phyloP scores from a whole-genome alignment of 805 yeast species.

The Metschnikowia kofuensis region DNA sequence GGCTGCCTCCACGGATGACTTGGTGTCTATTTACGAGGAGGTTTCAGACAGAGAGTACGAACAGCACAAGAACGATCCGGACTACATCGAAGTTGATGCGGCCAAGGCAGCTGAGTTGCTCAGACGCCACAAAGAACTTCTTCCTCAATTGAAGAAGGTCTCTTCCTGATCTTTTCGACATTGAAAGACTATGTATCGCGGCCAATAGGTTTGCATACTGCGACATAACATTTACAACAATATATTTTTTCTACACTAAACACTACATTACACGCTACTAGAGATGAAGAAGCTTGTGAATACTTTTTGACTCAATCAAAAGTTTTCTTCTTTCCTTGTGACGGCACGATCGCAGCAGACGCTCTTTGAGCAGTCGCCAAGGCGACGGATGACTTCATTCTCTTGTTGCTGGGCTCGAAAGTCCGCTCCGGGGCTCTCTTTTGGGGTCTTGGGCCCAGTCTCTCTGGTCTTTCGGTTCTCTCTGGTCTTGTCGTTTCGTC shows the following conservation, averaged over 20 bases:
- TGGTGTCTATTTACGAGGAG: constrained; percentile 41
- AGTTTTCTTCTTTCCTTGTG: constrained; percentile 82
- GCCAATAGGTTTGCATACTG: no score
- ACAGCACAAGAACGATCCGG: constrained; percentile 45
- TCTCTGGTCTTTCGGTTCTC: constrained; percentile 5
- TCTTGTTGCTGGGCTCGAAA: constrained; percentile 33
- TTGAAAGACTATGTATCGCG: no score
- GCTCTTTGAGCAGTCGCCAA: constrained; percentile 87
- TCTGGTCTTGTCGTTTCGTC: constrained; percentile 5
- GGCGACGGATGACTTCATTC: constrained; percentile 78
- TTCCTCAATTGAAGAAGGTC: constrained; percentile 4
- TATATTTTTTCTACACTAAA: no score
- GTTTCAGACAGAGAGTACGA: constrained; percentile 48
- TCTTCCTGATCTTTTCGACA: neutral
- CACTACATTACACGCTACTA: no score
- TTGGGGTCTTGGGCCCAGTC: constrained; percentile 12
- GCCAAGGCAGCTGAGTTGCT: constrained; percentile 18
- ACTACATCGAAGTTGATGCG: constrained; percentile 40
- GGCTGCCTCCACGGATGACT: constrained; percentile 14
- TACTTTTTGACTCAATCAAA: constrained; percentile 48
- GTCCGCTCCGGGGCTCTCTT: constrained; percentile 13
- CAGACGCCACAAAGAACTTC: constrained; percentile 11
- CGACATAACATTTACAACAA: no score
- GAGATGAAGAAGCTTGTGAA: no score
- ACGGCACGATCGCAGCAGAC: constrained; percentile 82